Percentiles rank a stretch among this genome's conserved stretches.
These are phyloP conservation scores for Neurospora africana DNA, from an alignment of 495 filamentous ascomycete species.

Conservation along the genomic window DNA sequence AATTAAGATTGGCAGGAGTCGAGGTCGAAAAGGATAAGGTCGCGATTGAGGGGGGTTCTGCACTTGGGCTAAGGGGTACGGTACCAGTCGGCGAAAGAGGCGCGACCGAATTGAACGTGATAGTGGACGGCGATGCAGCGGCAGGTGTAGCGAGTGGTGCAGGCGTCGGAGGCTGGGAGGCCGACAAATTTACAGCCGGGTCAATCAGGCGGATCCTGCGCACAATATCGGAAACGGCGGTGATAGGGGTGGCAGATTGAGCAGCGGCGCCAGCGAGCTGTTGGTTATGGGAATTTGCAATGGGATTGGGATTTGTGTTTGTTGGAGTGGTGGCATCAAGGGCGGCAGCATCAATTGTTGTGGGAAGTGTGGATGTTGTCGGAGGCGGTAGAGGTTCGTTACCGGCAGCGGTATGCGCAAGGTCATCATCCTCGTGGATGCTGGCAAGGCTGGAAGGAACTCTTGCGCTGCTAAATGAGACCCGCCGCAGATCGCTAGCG, in stretches of 20 bases:
- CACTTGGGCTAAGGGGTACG: neutral
- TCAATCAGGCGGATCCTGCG: constrained; percentile 16
- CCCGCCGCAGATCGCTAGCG: neutral
- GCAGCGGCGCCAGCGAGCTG: neutral
- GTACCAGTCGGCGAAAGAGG: neutral
- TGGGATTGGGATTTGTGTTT: neutral
- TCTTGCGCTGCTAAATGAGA: neutral
- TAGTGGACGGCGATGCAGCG: neutral
- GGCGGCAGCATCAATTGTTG: neutral
- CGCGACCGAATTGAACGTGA: neutral
- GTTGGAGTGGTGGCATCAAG: constrained; percentile 2
- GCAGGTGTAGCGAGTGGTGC: neutral
- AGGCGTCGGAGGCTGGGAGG: constrained; percentile 2
- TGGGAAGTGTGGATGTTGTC: neutral
- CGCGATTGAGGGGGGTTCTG: neutral
- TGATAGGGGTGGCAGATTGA: neutral
- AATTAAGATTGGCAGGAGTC: neutral
- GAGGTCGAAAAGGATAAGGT: neutral
- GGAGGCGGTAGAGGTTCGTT: constrained; percentile 5
- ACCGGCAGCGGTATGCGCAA: neutral
- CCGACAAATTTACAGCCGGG: constrained; percentile 4
- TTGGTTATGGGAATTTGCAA: neutral
- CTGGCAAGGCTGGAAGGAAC: neutral
- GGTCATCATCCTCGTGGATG: constrained; percentile 1
- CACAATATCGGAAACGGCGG: neutral